Conservation (phyloP, 192 early-diverging fungal species). For the Podila clonocystis region DNA sequence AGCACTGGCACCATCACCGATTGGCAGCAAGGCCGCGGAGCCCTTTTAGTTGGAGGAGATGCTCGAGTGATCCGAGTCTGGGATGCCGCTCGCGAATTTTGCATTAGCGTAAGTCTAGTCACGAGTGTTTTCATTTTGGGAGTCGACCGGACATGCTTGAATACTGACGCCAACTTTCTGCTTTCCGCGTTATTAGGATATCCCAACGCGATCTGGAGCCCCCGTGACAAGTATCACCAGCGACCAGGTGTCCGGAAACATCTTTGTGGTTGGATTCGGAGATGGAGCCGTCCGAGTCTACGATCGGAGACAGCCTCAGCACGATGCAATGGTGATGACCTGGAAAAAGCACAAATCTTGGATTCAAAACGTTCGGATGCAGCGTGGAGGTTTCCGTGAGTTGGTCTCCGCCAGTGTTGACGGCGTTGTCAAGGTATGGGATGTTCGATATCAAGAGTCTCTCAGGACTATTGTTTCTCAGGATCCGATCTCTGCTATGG, state of each 20-base stretch:
- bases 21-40: conserved; percentile 83
- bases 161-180: not conserved
- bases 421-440: conserved; percentile 72
- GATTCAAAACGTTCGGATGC: conserved; percentile 67
- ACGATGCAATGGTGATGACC: conserved; percentile 63
- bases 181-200: conserved; percentile 53
- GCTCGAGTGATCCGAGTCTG: conserved; percentile 74
- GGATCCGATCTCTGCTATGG: conserved; percentile 56
- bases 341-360: conserved; percentile 72
- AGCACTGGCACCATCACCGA: conserved; percentile 73
- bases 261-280: conserved; percentile 77
- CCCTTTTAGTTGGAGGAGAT: conserved; percentile 75
- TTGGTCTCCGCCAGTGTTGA: conserved; percentile 72
- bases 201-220: conserved; percentile 62
- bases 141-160: conserved; percentile 1
- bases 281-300: conserved; percentile 79
- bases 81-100: conserved; percentile 83
- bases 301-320: conserved; percentile 66
- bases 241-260: conserved; percentile 67
- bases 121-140: not conserved
- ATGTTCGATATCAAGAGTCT: conserved; percentile 60
- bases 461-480: conserved; percentile 53
- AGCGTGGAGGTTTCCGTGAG: conserved; percentile 62
- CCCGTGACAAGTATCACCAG: conserved; percentile 74
- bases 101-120: conserved; percentile 64